Evolutionary conservation across 345 rosid genomes (phyloP), one percentile per base, ranked within the genome.

Genomic region (Lepidium aucheri): DNA sequence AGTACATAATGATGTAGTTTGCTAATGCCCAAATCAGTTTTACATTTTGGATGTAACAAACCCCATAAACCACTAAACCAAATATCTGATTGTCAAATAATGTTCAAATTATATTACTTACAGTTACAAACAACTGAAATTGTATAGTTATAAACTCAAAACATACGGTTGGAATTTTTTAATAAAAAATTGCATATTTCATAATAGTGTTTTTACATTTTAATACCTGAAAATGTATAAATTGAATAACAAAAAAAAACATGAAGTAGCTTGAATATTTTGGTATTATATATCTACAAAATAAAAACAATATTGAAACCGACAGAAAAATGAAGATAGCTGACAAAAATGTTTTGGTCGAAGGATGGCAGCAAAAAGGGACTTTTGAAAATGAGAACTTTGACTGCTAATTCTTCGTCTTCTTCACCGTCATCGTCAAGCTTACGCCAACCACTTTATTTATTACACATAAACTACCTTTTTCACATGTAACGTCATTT

Each of bases 361-460:
- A 43, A 44, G 69, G 63, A 63, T 72, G 69, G 57, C 58, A 55
- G 76, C 53, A 12, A 64, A 65, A 44, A 56, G 28, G 46, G 53
- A 64, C 59, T 64, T 63, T 64, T 20, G 64, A 38, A 56, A 72
- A 57, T 49, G 46, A 40, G 40, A 72, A 72, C 22, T 64, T 72
- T 72, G 76, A 72, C 75, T 45, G 12, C 69, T 44, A 57, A 57
- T 63, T 61, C 68, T 35, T 70, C 74, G 55, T 71, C 18, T 28
- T 70, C 34, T 45, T 15, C 75, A 63, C 58, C 57, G 63, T 60
- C 74, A 44, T 62, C 74, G 68, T 71, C 53, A 56, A 72, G 60
- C 53, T 72, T 56, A 65, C 65, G 76, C 70, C 65, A 65, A 72
- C 76, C 22, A 49, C 45, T 45, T 45, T 7, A 34, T 61, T 43